Conservation (phyloP, 345 rosid genomes). For the Hirschfeldia incana region DNA sequence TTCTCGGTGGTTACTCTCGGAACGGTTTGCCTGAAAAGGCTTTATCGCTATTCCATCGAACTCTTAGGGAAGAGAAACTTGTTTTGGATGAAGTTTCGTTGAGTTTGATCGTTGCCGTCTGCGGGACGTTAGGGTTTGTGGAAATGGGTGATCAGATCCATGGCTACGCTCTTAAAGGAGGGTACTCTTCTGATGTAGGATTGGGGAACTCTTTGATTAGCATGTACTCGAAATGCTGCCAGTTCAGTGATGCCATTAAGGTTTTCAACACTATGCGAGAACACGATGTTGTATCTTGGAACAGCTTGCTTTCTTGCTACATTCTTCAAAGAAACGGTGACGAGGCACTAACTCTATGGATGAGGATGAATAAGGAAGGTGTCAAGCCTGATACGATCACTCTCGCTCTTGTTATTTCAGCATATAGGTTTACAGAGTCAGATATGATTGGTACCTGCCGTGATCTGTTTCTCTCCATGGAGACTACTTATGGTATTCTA, state of each 20-base stretch:
- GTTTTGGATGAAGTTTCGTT: slow-evolving; percentile 61
- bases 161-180: slow-evolving; percentile 58
- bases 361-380: slow-evolving; percentile 46
- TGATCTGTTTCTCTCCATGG: slow-evolving; percentile 57
- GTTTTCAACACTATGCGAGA: slow-evolving; percentile 50
- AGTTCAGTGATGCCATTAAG: slow-evolving; percentile 48
- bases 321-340: slow-evolving; percentile 75
- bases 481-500: slow-evolving; percentile 43
- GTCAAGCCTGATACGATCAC: slow-evolving; percentile 59
- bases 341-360: slow-evolving; percentile 59
- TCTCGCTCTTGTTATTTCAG: slow-evolving; percentile 53
- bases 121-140: slow-evolving; percentile 72
- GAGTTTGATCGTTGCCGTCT: slow-evolving; percentile 57
- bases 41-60: slow-evolving; percentile 46
- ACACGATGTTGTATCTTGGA: slow-evolving; percentile 72
- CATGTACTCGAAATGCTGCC: slow-evolving; percentile 73
- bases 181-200: slow-evolving; percentile 47
- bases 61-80: slow-evolving; percentile 48
- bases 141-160: slow-evolving; percentile 77
- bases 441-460: slow-evolving; percentile 57
- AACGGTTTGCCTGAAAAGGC: slow-evolving; percentile 73
- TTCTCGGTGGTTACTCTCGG: slow-evolving; percentile 73
- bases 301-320: slow-evolving; percentile 67
- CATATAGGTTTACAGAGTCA: slow-evolving; percentile 54
- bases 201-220: slow-evolving; percentile 72